Base-by-base conservation (phyloP, 768 basidiomycete species). In the Amanita brunnescens region DNA sequence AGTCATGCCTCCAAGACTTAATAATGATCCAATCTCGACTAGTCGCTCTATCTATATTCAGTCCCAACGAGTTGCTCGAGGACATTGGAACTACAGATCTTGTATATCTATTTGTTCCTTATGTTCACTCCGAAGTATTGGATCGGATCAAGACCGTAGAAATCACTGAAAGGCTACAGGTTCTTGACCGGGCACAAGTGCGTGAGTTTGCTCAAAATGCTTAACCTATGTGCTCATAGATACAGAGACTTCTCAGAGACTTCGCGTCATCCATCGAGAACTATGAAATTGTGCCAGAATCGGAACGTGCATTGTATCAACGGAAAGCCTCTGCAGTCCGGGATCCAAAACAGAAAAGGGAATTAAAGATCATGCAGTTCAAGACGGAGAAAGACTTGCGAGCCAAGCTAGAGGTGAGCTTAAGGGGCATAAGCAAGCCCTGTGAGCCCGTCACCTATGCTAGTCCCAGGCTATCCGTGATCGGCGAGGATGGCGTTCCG, bases 341-440 rank as follows among this genome's bases (percentile, higher is more conserved):
- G 8, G 87, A 97, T 64, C 77, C 84, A 16, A 77, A 80, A 1
- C 79, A 76, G 61, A 75, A 86, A 51, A 71, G 96, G 57, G 92
- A 95, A 57, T 64, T 84, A 30, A 99, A 96, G 71, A 96, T 99
- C 56, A 83, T 80, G 54, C 93, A 94, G 62, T 97, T 81, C 65
- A 83, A 85, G 65, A 78, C 80, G 51, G 92, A 95, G 67, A 94
- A 89, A 65, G 85, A 87, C 32, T 67, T 97, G 24, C 78, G 81
- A 49, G 66, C 67, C 16, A 76, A 76, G 52, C 79, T 97, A 23
- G 78, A 91, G 67, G 91, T 88, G 49, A 43, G 68, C 62, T 16
- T 1, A 8, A 23, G 26, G n/a, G 32, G 37, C 4, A 30, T 29
- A 26, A 10, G 6, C 26, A 29, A 21, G 16, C 10, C 39, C 52